Base-by-base conservation (phyloP, 371 early-diverging fungal genomes). In the Apophysomyces sp. region DNA sequence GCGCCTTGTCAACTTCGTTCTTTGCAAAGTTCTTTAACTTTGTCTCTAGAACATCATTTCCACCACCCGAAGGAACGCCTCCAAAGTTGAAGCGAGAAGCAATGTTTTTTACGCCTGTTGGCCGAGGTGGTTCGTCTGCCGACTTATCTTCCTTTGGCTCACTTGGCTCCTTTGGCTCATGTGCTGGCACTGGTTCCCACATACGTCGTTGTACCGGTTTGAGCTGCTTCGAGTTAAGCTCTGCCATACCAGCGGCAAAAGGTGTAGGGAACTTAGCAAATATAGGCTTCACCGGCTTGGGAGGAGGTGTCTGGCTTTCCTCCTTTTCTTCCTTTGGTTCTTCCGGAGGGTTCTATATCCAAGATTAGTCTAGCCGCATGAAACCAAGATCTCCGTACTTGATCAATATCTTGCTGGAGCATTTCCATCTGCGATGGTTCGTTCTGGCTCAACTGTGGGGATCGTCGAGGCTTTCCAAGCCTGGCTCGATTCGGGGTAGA, bases 211-310 rank as follows among this genome's bases (percentile, higher is more conserved):
- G 72, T 26, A 73, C 77, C 30, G 76, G 78, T 36, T 73, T 75
- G 39, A 76, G 72, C 13, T 76, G 67, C 41, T 81, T 76, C 0
- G 78, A 31, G 9, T 75, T 63, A 12, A 73, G 67, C 29, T 69
- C 74, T 11, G 71, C 76, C 5, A 71, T 73, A 8, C 66, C 74
- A 15, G 72, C 75, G 8, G 83, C 83, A 76, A 86, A 84, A 2
- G 86, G 86, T 3, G 86, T 86, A 29, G 86, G 84, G 68, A 84
- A 86, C 62, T 86, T 86, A 37, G 78, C 76, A 69, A 86, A 86
- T 39, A 86, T 83, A n/a, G 86, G 86, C 51, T 86, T 86, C 28
- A 82, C 63, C 0, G 86, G 86, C 62, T 86, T 86, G 27, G 83
- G 76, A 21, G 86, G 86, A 36, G 72, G 74, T 15, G 65, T 66